Conservation (phyloP, 768 basidiomycete species). For the Tubosaeta sp. region DNA sequence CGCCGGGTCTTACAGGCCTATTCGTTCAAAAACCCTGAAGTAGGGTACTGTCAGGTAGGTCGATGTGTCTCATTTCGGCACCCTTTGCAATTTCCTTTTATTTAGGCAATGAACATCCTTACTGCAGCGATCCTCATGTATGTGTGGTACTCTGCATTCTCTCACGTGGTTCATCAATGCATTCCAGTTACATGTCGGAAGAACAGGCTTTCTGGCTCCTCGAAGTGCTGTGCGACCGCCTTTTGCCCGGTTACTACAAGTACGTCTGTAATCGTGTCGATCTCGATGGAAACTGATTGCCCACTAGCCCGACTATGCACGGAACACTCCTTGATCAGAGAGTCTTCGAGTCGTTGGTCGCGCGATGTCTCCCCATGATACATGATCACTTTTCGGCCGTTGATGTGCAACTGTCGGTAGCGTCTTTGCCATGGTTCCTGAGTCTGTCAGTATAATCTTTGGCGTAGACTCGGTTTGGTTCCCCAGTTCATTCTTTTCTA, state of each 20-base stretch:
- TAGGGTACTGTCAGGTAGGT: slow-evolving; percentile 89
- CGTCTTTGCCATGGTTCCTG: slow-evolving; percentile 97
- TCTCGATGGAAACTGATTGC: slow-evolving; percentile 3
- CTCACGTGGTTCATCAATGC: slow-evolving; percentile 5
- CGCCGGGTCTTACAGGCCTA: slow-evolving; percentile 92
- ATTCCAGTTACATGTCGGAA: slow-evolving; percentile 90
- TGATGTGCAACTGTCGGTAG: slow-evolving; percentile 95
- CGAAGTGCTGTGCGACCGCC: slow-evolving; percentile 89
- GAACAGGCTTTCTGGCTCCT: slow-evolving; percentile 98
- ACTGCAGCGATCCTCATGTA: slow-evolving; percentile 94
- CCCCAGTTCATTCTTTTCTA: slow-evolving; percentile 22
- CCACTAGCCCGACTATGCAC: slow-evolving; percentile 88
- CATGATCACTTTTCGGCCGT: slow-evolving; percentile 88
- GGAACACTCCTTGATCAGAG: slow-evolving; percentile 98
- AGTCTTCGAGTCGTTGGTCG: slow-evolving; percentile 93
- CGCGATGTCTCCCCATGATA: slow-evolving; percentile 85
- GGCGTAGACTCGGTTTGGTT: background rate
- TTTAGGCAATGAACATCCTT: slow-evolving; percentile 94
- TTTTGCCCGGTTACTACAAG: slow-evolving; percentile 98
- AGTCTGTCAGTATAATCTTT: slow-evolving; percentile 67
- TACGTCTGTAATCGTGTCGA: slow-evolving; percentile 30
- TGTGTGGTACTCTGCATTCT: slow-evolving; percentile 18
- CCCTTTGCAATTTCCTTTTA: background rate
- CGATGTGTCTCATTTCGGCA: background rate
- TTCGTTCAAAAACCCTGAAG: slow-evolving; percentile 89